These are phyloP conservation scores for Saturnispora ahearnii DNA, from an alignment of 805 yeast genomes.

Conservation along the genomic window DNA sequence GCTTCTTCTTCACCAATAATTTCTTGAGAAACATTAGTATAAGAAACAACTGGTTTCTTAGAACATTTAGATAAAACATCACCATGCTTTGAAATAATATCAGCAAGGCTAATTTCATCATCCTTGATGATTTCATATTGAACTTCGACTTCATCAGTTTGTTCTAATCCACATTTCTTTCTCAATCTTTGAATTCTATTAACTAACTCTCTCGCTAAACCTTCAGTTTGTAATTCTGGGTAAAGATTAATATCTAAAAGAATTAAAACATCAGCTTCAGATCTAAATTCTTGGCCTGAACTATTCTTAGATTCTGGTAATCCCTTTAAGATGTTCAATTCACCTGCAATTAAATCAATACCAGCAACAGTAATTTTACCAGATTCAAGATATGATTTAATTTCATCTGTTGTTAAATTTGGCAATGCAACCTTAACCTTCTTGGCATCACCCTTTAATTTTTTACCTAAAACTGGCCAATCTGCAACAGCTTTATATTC, in stretches of 20 bases:
- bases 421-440: conserved; percentile 94
- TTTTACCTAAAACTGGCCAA: conserved; percentile 98
- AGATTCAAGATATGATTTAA: conserved; percentile 58
- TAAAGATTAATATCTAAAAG: conserved; percentile 82
- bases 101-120: conserved; percentile 56
- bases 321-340: conserved; percentile 83
- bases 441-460: conserved; percentile 87
- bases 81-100: conserved; percentile 53
- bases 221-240: conserved; percentile 86
- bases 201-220: conserved; percentile 90
- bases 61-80: conserved; percentile 71
- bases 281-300: conserved; percentile 76
- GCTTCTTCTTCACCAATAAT: conserved; percentile 87
- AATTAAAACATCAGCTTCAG: conserved; percentile 82
- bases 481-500: conserved; percentile 93
- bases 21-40: conserved; percentile 32
- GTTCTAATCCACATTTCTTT: conserved; percentile 89
- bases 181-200: conserved; percentile 97
- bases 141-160: conserved; percentile 90
- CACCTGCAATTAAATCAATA: conserved; percentile 78
- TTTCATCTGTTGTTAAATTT: conserved; percentile 67
- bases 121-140: conserved; percentile 68
- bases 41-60: conserved; percentile 48
- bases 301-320: conserved; percentile 58
- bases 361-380: conserved; percentile 85